Base-by-base conservation (phyloP, 1,284 basidiomycete species). In the Tylopilus sp. region DNA sequence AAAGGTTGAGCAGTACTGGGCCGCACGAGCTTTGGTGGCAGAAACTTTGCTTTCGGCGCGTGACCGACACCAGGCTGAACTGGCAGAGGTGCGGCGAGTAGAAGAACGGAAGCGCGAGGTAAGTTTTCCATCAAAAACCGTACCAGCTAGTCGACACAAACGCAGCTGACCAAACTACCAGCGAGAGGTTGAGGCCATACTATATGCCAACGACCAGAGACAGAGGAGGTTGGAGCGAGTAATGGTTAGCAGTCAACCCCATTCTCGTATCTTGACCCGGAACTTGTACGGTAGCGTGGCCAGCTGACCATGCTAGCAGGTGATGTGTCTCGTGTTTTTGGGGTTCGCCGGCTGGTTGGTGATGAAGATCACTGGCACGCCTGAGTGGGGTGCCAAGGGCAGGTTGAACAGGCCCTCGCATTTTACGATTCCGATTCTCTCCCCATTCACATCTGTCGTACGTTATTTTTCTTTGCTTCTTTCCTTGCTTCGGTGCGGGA, bases 401-500 rank as follows among this genome's bases (percentile, higher is more conserved):
- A 67, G 65, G 64, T 58, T 62, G 15, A 31, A 15, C 60, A 60
- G 66, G 14, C 66, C 77, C 0, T 70, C 73, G 0, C 82, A 84
- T 59, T 82, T 83, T 59, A 84, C 83, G 1, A 79, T 85, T n/a
- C 82, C 82, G 4, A 78, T 85, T 6, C 59, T 85, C 17, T 85
- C 83, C 0, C 82, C 83, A 0, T 85, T 84, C 56, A 76, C 82
- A 2, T 84, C 82, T 3, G 82, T 85, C 56, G 83, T 84, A 47
- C 47, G 77, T 70, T 2, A 33, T 36, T 18, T 48, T 20, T n/a
- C 7, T 24, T 29, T 29, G 14, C 31, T 33, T 44, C 41, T 44
- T 44, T 30, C 30, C 35, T 34, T 43, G 36, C 48, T 48, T 36
- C 38, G 29, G 20, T 2, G 10, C 18, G 40, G 45, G 12, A n/a